phyloP scores from a whole-genome alignment of 768 basidiomycete genomes.

The Tylopilus cervinicoccineus region DNA sequence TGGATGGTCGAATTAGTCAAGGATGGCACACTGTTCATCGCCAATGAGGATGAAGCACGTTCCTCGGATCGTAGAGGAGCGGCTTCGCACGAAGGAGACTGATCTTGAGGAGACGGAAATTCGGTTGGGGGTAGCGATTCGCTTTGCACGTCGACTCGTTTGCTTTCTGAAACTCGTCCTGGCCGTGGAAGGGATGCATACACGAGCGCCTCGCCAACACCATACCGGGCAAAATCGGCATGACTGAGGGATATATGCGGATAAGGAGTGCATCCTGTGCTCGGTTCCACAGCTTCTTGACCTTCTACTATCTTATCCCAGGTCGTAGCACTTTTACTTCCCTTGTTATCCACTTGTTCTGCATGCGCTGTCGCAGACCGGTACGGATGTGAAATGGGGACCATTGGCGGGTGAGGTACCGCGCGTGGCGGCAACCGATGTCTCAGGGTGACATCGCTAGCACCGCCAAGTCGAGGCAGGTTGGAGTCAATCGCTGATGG shows the following conservation, averaged over 20 bases:
- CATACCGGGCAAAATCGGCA: conserved; percentile 44
- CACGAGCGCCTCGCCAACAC: conserved; percentile 61
- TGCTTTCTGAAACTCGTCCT: not conserved
- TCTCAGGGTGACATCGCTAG: conserved; percentile 32
- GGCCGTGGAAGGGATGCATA: conserved; percentile 32
- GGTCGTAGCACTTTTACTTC: not conserved
- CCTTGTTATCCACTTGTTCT: not conserved
- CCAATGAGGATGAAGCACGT: conserved; percentile 2
- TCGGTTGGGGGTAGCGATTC: not conserved
- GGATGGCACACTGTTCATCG: conserved; percentile 10
- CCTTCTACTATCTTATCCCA: not conserved
- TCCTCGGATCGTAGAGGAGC: conserved; percentile 38
- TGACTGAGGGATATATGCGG: conserved; percentile 27
- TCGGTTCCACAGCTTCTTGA: not conserved
- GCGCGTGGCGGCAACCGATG: conserved; percentile 36
- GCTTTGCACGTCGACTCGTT: not conserved
- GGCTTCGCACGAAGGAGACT: not conserved
- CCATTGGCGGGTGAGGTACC: conserved; percentile 15
- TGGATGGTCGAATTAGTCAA: conserved; percentile 38
- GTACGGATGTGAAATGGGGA: conserved; percentile 31
- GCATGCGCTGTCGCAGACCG: conserved; percentile 2
- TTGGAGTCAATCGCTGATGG: conserved; percentile 30
- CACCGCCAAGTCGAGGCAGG: conserved; percentile 10
- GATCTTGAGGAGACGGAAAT: not conserved
- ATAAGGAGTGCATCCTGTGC: not conserved